phyloP scores from a whole-genome alignment of 1,284 basidiomycete genomes.

The Moesziomyces sp. region DNA sequence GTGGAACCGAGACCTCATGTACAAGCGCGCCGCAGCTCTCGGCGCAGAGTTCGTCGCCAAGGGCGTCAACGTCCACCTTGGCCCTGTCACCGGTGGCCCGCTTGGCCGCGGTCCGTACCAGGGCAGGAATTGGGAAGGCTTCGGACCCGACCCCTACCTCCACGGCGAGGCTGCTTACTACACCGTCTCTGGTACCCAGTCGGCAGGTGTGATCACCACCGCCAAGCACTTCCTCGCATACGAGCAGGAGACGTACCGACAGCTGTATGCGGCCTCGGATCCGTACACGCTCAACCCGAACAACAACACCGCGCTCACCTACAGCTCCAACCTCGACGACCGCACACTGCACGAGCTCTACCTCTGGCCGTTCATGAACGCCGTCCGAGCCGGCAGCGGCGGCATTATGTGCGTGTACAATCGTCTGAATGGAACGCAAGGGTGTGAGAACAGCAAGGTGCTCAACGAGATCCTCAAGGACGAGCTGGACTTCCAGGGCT shows the following conservation, averaged over 20 bases:
- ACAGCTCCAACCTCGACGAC: constrained; percentile 57
- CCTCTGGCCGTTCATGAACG: constrained; percentile 48
- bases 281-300: constrained; percentile 44
- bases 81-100: constrained; percentile 65
- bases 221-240: constrained; percentile 48
- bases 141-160: constrained; percentile 44
- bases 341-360: constrained; percentile 46
- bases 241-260: constrained; percentile 45
- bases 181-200: constrained; percentile 37
- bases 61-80: constrained; percentile 42
- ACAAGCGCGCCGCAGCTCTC: constrained; percentile 30
- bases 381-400: constrained; percentile 38
- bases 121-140: constrained; percentile 46
- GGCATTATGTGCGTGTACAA: constrained; percentile 44
- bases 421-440: constrained; percentile 19
- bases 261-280: constrained; percentile 32
- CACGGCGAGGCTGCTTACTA: constrained; percentile 39
- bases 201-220: constrained; percentile 34
- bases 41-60: constrained; percentile 43
- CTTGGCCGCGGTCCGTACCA: constrained; percentile 39
- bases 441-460: constrained; percentile 22
- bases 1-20: constrained; percentile 41
- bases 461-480: constrained; percentile 49
- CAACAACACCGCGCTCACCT: constrained; percentile 66
- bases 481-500: constrained; percentile 44